Evolutionary conservation across 2,329 filamentous ascomycete genomes (phyloP).

Genomic region (Fusarium luffae): DNA sequence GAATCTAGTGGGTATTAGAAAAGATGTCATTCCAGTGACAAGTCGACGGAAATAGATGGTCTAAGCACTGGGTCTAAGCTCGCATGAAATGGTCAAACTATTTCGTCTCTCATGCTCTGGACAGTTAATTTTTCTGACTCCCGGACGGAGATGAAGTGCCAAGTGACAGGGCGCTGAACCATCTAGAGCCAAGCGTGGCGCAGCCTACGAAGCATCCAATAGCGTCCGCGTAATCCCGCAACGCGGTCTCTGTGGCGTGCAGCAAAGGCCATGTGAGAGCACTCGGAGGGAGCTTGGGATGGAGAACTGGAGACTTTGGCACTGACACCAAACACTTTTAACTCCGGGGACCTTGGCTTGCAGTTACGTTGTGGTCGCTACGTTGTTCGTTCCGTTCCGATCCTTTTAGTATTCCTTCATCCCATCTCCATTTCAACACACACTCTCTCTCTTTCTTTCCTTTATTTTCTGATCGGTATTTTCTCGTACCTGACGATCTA

Average conservation of each 20-base stretch:
- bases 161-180: conserved; percentile 28
- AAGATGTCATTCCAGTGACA: background rate
- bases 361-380: conserved; percentile 1
- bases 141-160: conserved; percentile 20
- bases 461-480: conserved; percentile 8
- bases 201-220: conserved; percentile 43
- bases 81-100: background rate
- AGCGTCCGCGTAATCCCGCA: conserved; percentile 42
- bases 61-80: background rate
- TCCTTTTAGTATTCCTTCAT: conserved; percentile 26
- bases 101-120: background rate
- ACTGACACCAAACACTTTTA: conserved; percentile 28
- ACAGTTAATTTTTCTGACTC: background rate
- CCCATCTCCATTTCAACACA: conserved; percentile 2
- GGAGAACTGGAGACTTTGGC: conserved; percentile 34
- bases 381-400: conserved; percentile 21
- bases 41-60: background rate
- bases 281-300: conserved; percentile 17
- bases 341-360: conserved; percentile 23
- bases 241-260: conserved; percentile 43
- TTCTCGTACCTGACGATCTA: conserved; percentile 3
- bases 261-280: conserved; percentile 43
- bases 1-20: background rate
- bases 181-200: conserved; percentile 49
- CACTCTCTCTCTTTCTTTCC: conserved; percentile 1